Conservation (phyloP, 495 filamentous ascomycete species). For the Aspergillus baeticus region DNA sequence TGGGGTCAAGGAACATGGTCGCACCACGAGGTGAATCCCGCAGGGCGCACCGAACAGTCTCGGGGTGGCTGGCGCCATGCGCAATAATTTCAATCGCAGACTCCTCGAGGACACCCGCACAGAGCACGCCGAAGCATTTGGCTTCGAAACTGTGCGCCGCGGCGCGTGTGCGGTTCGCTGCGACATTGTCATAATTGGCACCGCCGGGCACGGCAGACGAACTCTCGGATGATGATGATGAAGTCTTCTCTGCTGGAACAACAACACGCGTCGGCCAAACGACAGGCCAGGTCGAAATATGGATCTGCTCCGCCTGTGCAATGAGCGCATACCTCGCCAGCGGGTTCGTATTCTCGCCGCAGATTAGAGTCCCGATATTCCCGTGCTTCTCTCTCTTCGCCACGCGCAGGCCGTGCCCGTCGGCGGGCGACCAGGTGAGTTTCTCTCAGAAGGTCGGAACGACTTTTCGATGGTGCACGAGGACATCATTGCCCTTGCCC, state of each 20-base stretch:
- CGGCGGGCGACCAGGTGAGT: constrained; percentile 33
- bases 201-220: constrained; percentile 13
- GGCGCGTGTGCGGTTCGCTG: constrained; percentile 36
- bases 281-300: constrained; percentile 38
- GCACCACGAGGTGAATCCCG: not conserved
- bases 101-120: not conserved
- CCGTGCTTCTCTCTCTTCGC: constrained; percentile 20
- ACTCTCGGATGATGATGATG: no score
- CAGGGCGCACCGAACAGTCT: not conserved
- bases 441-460: constrained; percentile 43
- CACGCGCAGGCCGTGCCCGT: constrained; percentile 31
- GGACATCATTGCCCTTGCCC: constrained; percentile 29
- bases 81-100: not conserved
- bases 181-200: constrained; percentile 40
- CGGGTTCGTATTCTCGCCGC: constrained; percentile 42
- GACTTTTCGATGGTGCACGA: constrained; percentile 37
- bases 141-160: constrained; percentile 47
- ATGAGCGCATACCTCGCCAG: constrained; percentile 29
- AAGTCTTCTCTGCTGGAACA: no score
- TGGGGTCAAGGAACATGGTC: not conserved
- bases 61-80: no score
- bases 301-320: constrained; percentile 22
- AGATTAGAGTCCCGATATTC: constrained; percentile 32
- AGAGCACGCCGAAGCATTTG: constrained; percentile 18
- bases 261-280: constrained; percentile 32